Evolutionary conservation across 768 basidiomycete species (phyloP), one percentile per base, ranked within the genome.

Genomic region (Leccinum disarticulatum): DNA sequence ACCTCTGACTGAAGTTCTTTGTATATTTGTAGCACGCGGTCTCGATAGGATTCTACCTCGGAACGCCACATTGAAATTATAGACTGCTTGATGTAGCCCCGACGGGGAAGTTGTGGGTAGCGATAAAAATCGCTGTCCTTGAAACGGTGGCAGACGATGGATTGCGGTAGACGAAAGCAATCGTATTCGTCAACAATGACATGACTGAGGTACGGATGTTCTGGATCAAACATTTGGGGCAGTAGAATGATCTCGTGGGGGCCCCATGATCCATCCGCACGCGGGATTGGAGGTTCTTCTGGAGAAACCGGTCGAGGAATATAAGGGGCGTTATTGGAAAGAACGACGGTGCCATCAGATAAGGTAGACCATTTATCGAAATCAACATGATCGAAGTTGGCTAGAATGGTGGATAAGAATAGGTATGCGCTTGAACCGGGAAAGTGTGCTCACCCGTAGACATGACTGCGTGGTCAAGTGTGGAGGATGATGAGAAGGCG

Each of bases 41-140:
- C 19, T 1, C 57, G n/a, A 28, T n/a, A 58, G 0, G 43, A 58
- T 1, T 54, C 11, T 1, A 58, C 17, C 38, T 58, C 41, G 1
- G 27, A 11, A 3, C 8, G 6, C 52, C 52, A 58, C 0, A 0
- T 0, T 1, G 19, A 4, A 6, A n/a, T 6, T 0, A 58, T 13
- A 0, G 43, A n/a, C 0, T 19, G 1, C 4, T 55, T 55, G 53
- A 55, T 58, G 1, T 46, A 43, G 1, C 57, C 17, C 1, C 31
- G n/a, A 28, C 3, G n/a, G 3, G 57, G 43, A 14, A 58, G 43
- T 2, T 9, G 3, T 35, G 43, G 43, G 14, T 35, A 56, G 0
- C 27, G 31, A 36, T 56, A 58, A 46, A 56, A 58, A 19, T 58
- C 43, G n/a, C 53, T 47, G 13, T 58, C 53, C 22, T 19, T 55